phyloP scores from a whole-genome alignment of 352 stramenopile genomes.

The Globisporangium uncinulatum region DNA sequence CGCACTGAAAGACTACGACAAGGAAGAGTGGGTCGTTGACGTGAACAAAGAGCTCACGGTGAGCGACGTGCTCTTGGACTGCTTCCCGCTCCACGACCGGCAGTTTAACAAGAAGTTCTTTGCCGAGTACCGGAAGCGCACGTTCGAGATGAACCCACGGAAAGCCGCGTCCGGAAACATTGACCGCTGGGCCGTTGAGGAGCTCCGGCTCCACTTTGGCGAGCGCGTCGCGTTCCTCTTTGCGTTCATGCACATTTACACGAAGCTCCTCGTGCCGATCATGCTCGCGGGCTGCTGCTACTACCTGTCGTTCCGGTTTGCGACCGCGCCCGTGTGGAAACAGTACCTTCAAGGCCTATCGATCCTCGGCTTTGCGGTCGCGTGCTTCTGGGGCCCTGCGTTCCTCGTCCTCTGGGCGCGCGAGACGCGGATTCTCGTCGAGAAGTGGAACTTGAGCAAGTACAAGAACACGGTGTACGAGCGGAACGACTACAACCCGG shows the following conservation, averaged over 20 bases:
- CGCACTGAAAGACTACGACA: conserved; percentile 82
- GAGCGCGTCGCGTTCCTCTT: conserved; percentile 87
- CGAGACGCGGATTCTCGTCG: conserved; percentile 82
- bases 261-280: conserved; percentile 75
- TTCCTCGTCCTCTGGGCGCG: conserved; percentile 83
- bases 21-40: conserved; percentile 83
- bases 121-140: conserved; percentile 78
- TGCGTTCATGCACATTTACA: conserved; percentile 90
- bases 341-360: conserved; percentile 71
- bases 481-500: conserved; percentile 80
- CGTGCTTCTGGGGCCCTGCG: conserved; percentile 76
- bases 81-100: conserved; percentile 80
- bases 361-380: conserved; percentile 62
- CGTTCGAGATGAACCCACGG: conserved; percentile 62
- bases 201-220: conserved; percentile 82
- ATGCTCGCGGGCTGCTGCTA: conserved; percentile 60
- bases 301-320: conserved; percentile 73
- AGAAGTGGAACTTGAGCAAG: conserved; percentile 86
- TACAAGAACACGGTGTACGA: conserved; percentile 89
- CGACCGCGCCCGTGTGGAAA: conserved; percentile 44
- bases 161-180: conserved; percentile 72
- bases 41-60: conserved; percentile 81
- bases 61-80: conserved; percentile 70
- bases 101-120: conserved; percentile 87
- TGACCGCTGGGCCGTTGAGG: conserved; percentile 82